Base-by-base conservation (phyloP, 352 stramenopile genomes). In the Phytophthora sp. region DNA sequence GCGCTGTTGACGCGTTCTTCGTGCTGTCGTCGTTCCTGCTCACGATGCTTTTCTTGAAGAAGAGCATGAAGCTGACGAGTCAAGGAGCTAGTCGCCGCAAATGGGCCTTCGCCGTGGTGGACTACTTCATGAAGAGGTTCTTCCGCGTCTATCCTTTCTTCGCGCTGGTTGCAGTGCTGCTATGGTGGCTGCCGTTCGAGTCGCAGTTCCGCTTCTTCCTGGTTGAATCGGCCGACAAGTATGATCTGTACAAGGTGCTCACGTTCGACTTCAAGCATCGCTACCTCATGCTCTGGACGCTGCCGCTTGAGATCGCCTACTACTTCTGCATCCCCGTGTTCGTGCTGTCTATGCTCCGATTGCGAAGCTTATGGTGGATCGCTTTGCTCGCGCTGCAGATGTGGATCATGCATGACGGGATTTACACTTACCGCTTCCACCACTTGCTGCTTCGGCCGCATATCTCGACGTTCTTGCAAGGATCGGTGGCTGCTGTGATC, bases 101-200 rank as follows among this genome's bases (percentile, higher is more conserved):
- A 24, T 66, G 57, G 57, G 17, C 13, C 11, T 42, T 66, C 28
- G 48, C 35, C n/a, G 32, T 72, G 15, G 5, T 37, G 17, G 72
- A 81, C 59, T 81, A 84, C 43, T 69, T 74, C 35, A 54, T 34
- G 13, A 79, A 79, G 38, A 63, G 72, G 1, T 75, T 84, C 52
- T 68, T 84, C n/a, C 71, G 72, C 50, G 74, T 83, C 15, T 84
- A 84, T 34, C 74, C 74, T 45, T 58, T 84, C 3, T 84, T 84
- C 23, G 49, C 37, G 2, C 23, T 70, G 18, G 45, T 73, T 24
- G 68, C 72, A 3, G 30, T 53, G 13, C 26, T 74, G 24, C 18
- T 77, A 6, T 62, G 53, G 34, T 13, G 56, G 8, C 59, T 77
- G 5, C 63, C 71, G 7, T 41, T 48, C 27, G 54, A 63, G 4